A percentile compares a stretch with the other conserved stretches of the same genome.
Evolutionary conservation across 352 stramenopile genomes (phyloP).

Genomic region (Thalassiosira mediterranea): DNA sequence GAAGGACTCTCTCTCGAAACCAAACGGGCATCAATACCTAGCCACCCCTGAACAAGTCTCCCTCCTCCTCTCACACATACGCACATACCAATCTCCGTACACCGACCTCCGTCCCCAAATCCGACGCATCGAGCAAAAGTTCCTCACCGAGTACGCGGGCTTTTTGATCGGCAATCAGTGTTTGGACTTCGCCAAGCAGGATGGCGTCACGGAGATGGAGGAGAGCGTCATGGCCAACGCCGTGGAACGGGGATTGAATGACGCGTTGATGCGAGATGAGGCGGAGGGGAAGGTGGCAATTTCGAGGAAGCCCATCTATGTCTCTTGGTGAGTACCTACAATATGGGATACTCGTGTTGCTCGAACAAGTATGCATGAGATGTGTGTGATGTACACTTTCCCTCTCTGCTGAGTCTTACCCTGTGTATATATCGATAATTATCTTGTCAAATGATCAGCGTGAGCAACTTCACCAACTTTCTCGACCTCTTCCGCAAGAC

Average conservation of each 20-base stretch:
- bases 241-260: conserved; percentile 79
- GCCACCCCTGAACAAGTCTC: conserved; percentile 70
- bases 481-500: conserved; percentile 84
- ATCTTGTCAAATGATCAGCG: too few relatives aligned
- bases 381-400: too few relatives aligned
- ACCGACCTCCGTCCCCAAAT: conserved; percentile 61
- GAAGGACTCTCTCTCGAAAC: conserved; percentile 56
- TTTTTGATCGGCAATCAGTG: conserved; percentile 83
- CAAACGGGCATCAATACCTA: conserved; percentile 72
- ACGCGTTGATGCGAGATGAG: conserved; percentile 77
- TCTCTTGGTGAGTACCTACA: conserved; percentile 52
- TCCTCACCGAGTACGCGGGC: conserved; percentile 69
- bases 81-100: conserved; percentile 53
- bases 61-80: conserved; percentile 62
- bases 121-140: conserved; percentile 69
- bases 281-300: conserved; percentile 55
- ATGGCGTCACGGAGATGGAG: conserved; percentile 85
- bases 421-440: too few relatives aligned
- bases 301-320: conserved; percentile 71
- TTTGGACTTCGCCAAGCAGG: conserved; percentile 84
- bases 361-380: too few relatives aligned
- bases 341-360: too few relatives aligned
- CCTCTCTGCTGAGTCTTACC: too few relatives aligned
- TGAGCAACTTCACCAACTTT: conserved; percentile 87
- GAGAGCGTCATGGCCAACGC: conserved; percentile 80